Evolutionary conservation across 179 eudicot species (phyloP).

Genomic region (Beta lomatogona): DNA sequence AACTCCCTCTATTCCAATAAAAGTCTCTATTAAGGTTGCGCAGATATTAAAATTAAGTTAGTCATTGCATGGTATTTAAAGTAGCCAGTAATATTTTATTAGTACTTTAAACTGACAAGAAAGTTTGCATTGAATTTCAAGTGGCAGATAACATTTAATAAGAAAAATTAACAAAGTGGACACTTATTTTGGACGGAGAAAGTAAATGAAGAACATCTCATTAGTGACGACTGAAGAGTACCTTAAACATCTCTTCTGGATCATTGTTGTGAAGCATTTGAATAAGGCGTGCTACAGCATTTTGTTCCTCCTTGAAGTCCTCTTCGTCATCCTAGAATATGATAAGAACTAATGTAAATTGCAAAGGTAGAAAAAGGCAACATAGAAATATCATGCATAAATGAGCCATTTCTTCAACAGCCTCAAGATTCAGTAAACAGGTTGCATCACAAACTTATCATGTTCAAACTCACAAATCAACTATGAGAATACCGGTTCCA

Average conservation of each 20-base stretch:
- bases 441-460: slow-evolving; percentile 5
- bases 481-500: neutral
- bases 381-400: neutral
- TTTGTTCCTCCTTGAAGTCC: slow-evolving; percentile 96
- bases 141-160: neutral
- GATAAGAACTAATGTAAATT: slow-evolving; percentile 4
- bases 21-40: neutral
- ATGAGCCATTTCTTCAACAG: neutral
- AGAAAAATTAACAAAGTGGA: neutral
- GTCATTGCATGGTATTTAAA: neutral
- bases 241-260: slow-evolving; percentile 96
- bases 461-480: neutral
- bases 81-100: neutral
- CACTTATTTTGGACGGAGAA: neutral
- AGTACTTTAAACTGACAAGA: neutral
- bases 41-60: neutral
- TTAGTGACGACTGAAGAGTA: slow-evolving; percentile 12
- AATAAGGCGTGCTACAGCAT: slow-evolving; percentile 92
- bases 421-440: neutral
- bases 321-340: slow-evolving; percentile 77
- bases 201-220: neutral
- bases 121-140: neutral
- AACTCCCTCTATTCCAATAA: neutral
- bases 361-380: neutral
- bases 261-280: slow-evolving; percentile 86